Base-by-base conservation (phyloP, 208 protist genomes). In the Leishmania turanica region DNA sequence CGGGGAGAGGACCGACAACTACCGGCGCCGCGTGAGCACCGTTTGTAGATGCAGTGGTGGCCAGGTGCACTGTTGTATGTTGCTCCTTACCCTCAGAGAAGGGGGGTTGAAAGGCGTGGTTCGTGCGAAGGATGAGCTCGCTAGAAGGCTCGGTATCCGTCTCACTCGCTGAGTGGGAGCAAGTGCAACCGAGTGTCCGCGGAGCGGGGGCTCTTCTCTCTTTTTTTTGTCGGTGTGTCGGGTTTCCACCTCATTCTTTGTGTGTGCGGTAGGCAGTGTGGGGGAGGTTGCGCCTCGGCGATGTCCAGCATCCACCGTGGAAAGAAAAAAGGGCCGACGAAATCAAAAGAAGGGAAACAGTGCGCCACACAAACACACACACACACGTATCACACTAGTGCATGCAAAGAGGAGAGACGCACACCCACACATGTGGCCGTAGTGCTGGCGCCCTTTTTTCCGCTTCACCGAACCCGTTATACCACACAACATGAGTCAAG, bases 291-390 rank as follows among this genome's bases (percentile, higher is more conserved):
- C 6, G n/a, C 40, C 1, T 54, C 47, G 42, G 27, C 45, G 9
- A 53, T 19, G 45, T 31, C 69, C 51, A 9, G 2, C 37, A 53
- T 54, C 69, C 8, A 54, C 17, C 40, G 24, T 27, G 27, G 69
- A 31, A 53, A 73, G 24, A 27, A 34, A 73, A 51, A 73, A 40
- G 31, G 24, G 45, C 13, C 11, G 69, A 53, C 56, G 56, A 73
- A 54, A 73, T 51, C 34, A 51, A 37, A 19, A 19, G 75, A 79
- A 69, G 77, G 17, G 34, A n/a, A 79, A 77, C 37, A 49, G 47
- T 40, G 79, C 13, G n/a, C 31, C 27, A 77, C 45, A 74, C 60
- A 78, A 74, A 19, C 15, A 42, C 15, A 68, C 9, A 68, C 9
- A 66, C 15, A 40, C 56, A 31, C 24, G 51, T 0, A 54, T 21